A percentile compares a stretch with the other conserved stretches of the same genome.
These are phyloP conservation scores for Closterium sp. DNA, from an alignment of 139 green algal species.

Conservation along the genomic window DNA sequence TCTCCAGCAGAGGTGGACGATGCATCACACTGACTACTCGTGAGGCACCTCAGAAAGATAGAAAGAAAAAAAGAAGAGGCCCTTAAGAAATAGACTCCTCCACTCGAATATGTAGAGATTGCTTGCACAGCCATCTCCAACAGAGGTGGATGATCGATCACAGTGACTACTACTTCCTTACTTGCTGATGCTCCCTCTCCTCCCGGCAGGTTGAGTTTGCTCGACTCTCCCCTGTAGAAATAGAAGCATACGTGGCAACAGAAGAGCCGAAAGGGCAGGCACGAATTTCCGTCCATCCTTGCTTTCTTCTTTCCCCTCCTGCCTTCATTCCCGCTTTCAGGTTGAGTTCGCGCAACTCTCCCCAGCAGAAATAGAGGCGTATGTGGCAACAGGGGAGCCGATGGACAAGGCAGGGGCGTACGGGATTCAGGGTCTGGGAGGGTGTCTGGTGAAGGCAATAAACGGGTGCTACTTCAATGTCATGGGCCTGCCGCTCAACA, in stretches of 20 bases:
- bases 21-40: no score
- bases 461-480: conserved; percentile 90
- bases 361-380: conserved; percentile 7
- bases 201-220: conserved; percentile 87
- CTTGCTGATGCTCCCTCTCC: conserved; percentile 61
- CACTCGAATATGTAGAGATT: no score
- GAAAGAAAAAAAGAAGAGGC: no score
- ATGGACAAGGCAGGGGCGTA: conserved; percentile 56
- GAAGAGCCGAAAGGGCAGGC: neutral
- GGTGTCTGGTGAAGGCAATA: conserved; percentile 75
- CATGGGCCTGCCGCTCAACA: conserved; percentile 71
- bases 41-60: no score
- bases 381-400: conserved; percentile 38
- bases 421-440: conserved; percentile 71
- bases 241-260: conserved; percentile 12
- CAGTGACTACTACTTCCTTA: no score
- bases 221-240: conserved; percentile 50
- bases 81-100: no score
- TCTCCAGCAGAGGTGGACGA: no score
- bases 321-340: conserved; percentile 51
- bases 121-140: no score
- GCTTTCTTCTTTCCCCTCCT: no score
- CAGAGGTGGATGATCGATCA: no score
- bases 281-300: no score
- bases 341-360: conserved; percentile 78